Evolutionary conservation across 257 asterid genomes (phyloP).

Genomic region (Solanum clarkiae): DNA sequence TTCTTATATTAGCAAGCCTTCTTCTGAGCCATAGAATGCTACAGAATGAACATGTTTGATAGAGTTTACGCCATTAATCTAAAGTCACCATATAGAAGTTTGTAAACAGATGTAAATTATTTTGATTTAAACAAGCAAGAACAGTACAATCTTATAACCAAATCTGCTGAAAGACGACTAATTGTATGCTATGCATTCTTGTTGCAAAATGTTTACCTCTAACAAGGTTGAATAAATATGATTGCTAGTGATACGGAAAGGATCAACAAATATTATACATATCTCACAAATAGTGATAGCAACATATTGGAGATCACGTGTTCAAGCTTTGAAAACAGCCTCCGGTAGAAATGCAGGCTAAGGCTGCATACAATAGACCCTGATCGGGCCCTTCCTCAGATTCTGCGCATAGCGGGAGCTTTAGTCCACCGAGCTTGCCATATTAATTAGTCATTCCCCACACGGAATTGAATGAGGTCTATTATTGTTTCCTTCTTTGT

Average conservation of each 20-base stretch:
- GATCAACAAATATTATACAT: background rate
- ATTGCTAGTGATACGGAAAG: background rate
- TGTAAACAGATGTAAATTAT: background rate
- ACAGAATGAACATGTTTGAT: background rate
- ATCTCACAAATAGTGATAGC: background rate
- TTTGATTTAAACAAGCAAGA: background rate
- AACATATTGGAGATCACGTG: background rate
- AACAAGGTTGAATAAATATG: background rate
- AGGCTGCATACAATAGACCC: no score
- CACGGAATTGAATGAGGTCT: background rate
- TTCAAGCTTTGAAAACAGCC: no score
- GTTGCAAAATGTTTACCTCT: background rate
- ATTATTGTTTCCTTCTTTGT: background rate
- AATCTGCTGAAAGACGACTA: background rate
- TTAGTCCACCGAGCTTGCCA: background rate
- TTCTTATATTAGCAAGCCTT: background rate
- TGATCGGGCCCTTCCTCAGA: no score
- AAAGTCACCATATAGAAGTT: background rate
- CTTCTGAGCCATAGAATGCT: background rate
- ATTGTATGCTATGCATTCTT: background rate
- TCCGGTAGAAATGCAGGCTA: no score
- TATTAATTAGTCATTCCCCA: background rate
- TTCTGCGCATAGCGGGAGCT: no score
- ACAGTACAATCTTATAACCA: background rate
- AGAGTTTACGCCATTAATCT: background rate